Conservation (phyloP, 2,329 filamentous ascomycete genomes). For the Alternaria ventricosa region DNA sequence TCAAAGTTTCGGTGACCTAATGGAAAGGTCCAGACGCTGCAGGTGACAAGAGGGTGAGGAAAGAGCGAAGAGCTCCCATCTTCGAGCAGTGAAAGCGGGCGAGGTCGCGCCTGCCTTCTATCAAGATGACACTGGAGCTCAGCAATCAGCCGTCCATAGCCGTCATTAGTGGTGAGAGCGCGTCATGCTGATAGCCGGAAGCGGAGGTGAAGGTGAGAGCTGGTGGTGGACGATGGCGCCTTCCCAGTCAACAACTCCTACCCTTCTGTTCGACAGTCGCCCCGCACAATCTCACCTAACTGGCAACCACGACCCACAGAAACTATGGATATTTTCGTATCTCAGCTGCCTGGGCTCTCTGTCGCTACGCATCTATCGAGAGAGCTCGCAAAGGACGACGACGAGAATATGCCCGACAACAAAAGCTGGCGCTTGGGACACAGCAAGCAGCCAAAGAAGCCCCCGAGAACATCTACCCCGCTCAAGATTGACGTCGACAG, state of each 20-base stretch:
- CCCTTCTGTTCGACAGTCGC: background rate
- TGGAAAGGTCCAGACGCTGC: background rate
- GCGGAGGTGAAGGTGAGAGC: constrained; percentile 3
- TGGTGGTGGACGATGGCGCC: background rate
- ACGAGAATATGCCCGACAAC: constrained; percentile 24
- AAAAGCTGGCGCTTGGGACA: constrained; percentile 34
- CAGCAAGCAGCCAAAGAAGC: constrained; percentile 25
- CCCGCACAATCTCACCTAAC: background rate
- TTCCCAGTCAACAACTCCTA: background rate
- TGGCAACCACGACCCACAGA: constrained; percentile 1
- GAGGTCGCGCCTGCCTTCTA: background rate
- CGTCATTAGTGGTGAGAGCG: background rate
- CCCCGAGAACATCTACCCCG: constrained; percentile 16
- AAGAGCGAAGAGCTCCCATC: background rate
- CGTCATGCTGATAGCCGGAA: background rate
- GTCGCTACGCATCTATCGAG: constrained; percentile 8
- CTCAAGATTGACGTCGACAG: constrained; percentile 12
- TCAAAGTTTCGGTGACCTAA: background rate
- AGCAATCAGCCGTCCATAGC: background rate
- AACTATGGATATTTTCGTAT: constrained; percentile 9
- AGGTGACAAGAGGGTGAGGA: background rate
- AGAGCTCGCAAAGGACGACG: background rate
- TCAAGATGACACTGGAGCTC: background rate
- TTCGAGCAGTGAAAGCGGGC: background rate
- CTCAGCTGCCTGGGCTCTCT: constrained; percentile 7